Evolutionary conservation across 2,329 filamentous ascomycete genomes (phyloP).

Genomic region (Delphinella strobiligena): DNA sequence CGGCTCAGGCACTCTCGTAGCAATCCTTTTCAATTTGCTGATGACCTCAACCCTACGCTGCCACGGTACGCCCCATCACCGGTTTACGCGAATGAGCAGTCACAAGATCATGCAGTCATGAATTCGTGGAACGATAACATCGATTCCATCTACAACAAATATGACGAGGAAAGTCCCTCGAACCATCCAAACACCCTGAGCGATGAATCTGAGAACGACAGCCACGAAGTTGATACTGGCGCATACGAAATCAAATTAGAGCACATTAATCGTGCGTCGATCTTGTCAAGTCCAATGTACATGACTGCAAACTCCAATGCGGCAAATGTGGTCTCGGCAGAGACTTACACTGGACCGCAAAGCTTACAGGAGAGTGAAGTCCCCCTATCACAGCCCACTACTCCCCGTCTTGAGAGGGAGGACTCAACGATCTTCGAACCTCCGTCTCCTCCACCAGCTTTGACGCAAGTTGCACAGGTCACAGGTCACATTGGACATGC

Average conservation of each 20-base stretch:
- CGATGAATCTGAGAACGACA: background rate
- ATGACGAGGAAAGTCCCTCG: background rate
- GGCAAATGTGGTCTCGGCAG: too few relatives aligned
- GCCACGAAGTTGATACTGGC: background rate
- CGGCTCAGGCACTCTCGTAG: background rate
- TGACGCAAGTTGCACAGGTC: too few relatives aligned
- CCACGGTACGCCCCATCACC: background rate
- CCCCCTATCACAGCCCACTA: too few relatives aligned
- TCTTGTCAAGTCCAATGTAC: too few relatives aligned
- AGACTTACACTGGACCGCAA: too few relatives aligned
- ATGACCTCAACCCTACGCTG: background rate
- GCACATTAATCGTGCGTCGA: too few relatives aligned
- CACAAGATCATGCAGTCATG: background rate
- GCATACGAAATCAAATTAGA: background rate
- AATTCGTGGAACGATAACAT: background rate
- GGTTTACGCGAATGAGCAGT: background rate
- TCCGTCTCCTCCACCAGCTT: too few relatives aligned
- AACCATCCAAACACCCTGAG: background rate
- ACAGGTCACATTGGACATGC: background rate
- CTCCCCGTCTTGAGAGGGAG: background rate
- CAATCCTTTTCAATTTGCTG: background rate
- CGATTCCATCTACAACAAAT: background rate
- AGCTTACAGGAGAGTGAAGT: too few relatives aligned
- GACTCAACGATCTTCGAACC: background rate
- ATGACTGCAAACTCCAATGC: too few relatives aligned